A percentile compares a stretch with the other conserved stretches of the same genome.
These are phyloP conservation scores for Croton setiger DNA, from an alignment of 441 rosid genomes.

Conservation along the genomic window DNA sequence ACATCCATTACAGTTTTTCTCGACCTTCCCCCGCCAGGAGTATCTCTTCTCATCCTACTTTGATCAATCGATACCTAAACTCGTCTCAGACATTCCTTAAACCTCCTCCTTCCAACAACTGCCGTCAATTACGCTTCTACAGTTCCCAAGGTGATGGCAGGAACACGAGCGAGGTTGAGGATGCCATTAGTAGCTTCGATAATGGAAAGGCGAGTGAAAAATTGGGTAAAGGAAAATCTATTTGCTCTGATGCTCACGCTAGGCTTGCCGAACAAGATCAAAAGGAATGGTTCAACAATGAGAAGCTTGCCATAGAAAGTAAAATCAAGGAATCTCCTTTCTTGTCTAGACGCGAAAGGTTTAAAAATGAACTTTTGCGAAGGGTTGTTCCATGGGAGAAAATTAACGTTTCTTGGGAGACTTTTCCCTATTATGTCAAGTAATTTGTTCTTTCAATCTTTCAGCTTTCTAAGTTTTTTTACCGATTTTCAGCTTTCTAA, in stretches of 20 bases:
- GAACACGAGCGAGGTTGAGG: conserved; percentile 67
- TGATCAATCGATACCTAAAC: conserved; percentile 36
- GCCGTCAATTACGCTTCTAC: conserved; percentile 47
- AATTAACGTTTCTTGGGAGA: conserved; percentile 81
- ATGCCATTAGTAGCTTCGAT: conserved; percentile 34
- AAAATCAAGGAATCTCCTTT: conserved; percentile 77
- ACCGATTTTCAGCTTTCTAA: background rate
- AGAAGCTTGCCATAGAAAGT: conserved; percentile 66
- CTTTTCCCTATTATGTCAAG: conserved; percentile 86
- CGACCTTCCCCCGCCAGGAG: conserved; percentile 30
- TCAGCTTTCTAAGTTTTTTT: conserved; percentile 3
- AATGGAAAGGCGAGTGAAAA: conserved; percentile 41
- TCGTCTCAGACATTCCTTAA: conserved; percentile 22
- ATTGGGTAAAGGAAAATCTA: conserved; percentile 30
- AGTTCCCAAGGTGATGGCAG: conserved; percentile 85
- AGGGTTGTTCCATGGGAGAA: conserved; percentile 90
- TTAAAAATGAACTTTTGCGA: conserved; percentile 70
- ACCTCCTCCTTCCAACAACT: conserved; percentile 22
- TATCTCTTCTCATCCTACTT: conserved; percentile 24
- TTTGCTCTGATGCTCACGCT: conserved; percentile 53
- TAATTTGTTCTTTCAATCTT: conserved; percentile 32
- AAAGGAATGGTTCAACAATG: conserved; percentile 83
- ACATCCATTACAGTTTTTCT: conserved; percentile 31
- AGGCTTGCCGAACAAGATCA: conserved; percentile 82
- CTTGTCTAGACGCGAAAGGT: conserved; percentile 64